These are phyloP conservation scores for Volvox reticuliferus DNA, from an alignment of 139 green algal genomes.

Conservation along the genomic window DNA sequence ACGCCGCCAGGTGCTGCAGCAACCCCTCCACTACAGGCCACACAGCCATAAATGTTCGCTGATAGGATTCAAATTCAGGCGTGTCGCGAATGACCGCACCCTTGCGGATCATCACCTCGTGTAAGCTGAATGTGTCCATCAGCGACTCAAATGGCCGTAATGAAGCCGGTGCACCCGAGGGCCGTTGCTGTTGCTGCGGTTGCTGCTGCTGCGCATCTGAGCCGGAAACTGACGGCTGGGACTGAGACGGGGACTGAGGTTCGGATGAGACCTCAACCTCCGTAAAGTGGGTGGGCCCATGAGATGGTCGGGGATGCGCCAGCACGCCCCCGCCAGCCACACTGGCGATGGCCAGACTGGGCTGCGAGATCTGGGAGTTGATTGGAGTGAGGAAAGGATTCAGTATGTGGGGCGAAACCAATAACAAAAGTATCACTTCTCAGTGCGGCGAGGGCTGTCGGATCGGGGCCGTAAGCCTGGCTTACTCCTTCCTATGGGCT, in stretches of 20 bases:
- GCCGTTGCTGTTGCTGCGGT: neutral
- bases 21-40: constrained; percentile 64
- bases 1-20: constrained; percentile 63
- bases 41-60: constrained; percentile 55
- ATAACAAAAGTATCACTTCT: no score
- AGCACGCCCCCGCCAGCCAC: constrained; percentile 28
- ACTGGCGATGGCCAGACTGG: neutral
- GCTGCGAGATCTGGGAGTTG: no score
- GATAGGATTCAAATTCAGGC: constrained; percentile 73
- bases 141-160: constrained; percentile 65
- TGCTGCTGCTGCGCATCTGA: neutral
- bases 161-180: neutral
- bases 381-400: no score
- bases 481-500: no score
- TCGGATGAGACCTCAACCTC: neutral
- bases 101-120: constrained; percentile 73
- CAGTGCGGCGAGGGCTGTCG: no score
- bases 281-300: neutral
- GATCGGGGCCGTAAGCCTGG: no score
- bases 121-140: constrained; percentile 73
- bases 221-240: neutral
- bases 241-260: neutral
- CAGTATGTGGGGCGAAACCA: no score
- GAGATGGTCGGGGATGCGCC: neutral
- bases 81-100: constrained; percentile 61